Base-by-base conservation (phyloP, 305 asterid species). In the Fraxinus paxiana region DNA sequence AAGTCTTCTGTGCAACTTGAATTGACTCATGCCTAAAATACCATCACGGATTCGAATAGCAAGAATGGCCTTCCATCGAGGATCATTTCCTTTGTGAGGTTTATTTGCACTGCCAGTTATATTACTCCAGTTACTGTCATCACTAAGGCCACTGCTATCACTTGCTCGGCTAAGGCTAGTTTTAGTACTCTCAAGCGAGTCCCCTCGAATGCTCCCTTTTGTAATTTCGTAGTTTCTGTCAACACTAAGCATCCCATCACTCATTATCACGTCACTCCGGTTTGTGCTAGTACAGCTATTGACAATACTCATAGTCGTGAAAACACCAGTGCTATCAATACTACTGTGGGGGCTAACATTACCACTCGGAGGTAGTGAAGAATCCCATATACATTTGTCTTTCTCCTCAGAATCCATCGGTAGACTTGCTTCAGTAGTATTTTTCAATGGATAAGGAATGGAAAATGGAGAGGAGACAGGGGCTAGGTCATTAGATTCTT, bases 21-120 rank as follows among this genome's bases (percentile, higher is more conserved):
- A 96, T 84, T 96, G 98, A 73, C 94, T 92, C 98, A 92, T 94
- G 82, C 98, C 98, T 75, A 96, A 86, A 79, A 87, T 82, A 51
- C 98, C 97, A 85, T 96, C 97, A 6, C 99, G 93, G 12, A 84
- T 83, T 78, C 97, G 90, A 79, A 94, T 86, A 1, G 94, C 97
- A 20, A 92, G 92, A 79, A 96, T 94, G 41, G 99, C 94, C 85
- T 94, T 96, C 98, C 99, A 96, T 81, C 98, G 88, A 7, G 99
- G 99, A 83, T 94, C 99, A 35, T 94, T 96, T 79, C 99, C 98
- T 86, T 94, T 92, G 84, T 94, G 98, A 80, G 98, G 99, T 90
- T 96, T 96, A 82, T 91, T 94, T 67, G 93, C 97, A 78, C 96
- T 90, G 3, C 97, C 95, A 1, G 97, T 96, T 41, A 87, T 65